Evolutionary conservation across 2,329 filamentous ascomycete genomes (phyloP).

Genomic region (Xylaria sp.): DNA sequence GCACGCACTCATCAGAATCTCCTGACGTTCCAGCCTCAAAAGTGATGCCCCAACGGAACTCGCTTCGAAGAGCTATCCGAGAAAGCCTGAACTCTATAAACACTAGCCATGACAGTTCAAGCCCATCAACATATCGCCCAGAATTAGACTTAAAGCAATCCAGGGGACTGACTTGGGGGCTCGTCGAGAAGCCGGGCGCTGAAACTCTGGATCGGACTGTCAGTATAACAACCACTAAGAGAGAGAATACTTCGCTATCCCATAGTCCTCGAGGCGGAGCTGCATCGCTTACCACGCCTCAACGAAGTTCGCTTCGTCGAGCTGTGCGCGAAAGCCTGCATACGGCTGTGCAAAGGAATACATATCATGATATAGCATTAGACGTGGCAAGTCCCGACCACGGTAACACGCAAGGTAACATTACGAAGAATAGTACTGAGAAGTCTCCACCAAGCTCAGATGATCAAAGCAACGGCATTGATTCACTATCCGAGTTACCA

Average conservation of each 20-base stretch:
- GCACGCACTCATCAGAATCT: background rate
- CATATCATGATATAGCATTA: background rate
- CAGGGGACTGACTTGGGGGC: background rate
- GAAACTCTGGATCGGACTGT: background rate
- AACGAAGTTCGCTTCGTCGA: conserved; percentile 30
- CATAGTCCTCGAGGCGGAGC: background rate
- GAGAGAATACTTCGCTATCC: background rate
- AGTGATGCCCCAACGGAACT: conserved; percentile 20
- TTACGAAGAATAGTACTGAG: background rate
- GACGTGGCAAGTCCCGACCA: background rate
- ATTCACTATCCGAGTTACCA: conserved; percentile 3
- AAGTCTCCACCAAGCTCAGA: background rate
- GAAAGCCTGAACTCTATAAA: conserved; percentile 12
- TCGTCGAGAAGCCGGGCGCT: background rate
- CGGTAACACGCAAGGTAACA: background rate
- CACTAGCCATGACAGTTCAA: background rate
- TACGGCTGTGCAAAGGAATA: background rate
- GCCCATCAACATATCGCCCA: background rate
- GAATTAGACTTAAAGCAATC: background rate
- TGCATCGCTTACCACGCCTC: background rate
- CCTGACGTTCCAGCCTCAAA: background rate
- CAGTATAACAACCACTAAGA: background rate
- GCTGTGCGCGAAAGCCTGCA: conserved; percentile 22
- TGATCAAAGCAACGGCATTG: background rate
- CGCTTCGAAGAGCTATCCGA: conserved; percentile 30